Evolutionary conservation across 257 asterid genomes (phyloP).

Genomic region (Przewalskia tangutica): DNA sequence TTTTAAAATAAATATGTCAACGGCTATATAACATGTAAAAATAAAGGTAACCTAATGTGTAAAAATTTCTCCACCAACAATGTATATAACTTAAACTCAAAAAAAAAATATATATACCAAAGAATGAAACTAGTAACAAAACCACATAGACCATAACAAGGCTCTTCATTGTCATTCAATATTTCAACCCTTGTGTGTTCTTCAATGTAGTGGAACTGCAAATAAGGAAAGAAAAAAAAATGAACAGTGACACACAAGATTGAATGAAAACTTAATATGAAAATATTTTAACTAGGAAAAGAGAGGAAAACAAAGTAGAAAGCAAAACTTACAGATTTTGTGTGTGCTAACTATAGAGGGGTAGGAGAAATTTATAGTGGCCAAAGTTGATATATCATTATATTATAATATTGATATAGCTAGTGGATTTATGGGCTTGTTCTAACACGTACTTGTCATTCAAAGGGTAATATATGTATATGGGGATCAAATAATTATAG

Average conservation of each 20-base stretch:
- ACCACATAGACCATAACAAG: not conserved
- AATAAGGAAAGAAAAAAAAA: not conserved
- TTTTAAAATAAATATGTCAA: too few species aligned
- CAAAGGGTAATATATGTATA: not conserved
- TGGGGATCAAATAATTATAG: not conserved
- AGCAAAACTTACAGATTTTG: not conserved
- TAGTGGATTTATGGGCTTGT: not conserved
- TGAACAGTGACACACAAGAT: not conserved
- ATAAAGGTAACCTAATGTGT: too few species aligned
- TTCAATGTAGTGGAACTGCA: not conserved
- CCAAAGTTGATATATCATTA: not conserved
- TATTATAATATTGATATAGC: not conserved
- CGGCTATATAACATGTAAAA: too few species aligned
- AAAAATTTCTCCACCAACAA: too few species aligned
- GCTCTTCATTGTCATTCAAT: not conserved
- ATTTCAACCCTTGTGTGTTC: not conserved
- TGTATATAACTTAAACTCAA: too few species aligned
- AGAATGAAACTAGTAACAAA: not conserved
- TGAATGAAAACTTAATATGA: not conserved
- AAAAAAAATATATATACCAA: not conserved
- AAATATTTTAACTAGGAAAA: not conserved
- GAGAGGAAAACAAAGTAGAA: not conserved
- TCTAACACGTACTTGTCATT: conserved; percentile 6
- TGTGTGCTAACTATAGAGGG: not conserved
- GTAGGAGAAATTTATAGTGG: not conserved